Evolutionary conservation across 2,329 filamentous ascomycete species (phyloP), one percentile per base, ranked within the genome.

Genomic region (Hymenoscyphus linearis): DNA sequence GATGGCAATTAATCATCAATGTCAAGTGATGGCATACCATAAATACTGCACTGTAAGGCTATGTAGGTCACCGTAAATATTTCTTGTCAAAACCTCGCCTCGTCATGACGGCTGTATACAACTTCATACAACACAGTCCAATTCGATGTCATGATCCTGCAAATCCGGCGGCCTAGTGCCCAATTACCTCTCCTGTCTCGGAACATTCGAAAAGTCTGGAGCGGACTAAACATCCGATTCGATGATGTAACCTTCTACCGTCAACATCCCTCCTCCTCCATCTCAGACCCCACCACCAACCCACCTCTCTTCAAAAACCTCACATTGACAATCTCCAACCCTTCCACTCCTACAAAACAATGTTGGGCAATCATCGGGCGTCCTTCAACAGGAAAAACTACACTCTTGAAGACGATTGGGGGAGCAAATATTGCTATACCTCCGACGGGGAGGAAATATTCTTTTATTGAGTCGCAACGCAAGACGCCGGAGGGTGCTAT

Each of bases 281-380:
- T 40, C 75, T 80, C 63, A 76, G 14, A 59, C 22, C 47, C 61
- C 25, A 55, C 55, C 5, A 27, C 60, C 25, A 93, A 95, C 71
- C 86, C 86, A 25, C 80, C 90, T 4, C 77, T 97, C 3, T 96
- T 96, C 72, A 79, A 82, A 3, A 78, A 85, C 59, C 73, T 97
- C 67, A 85, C 75, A 60, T 90, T 97, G 71, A 81, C 82, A 44
- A 76, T 98, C 0, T 85, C 87, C 4, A 74, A 78, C 44, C 72
- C 80, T 5, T 3, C 3, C 12, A 67, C 75, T 0, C 72, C 72
- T 4, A 73, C 66, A 25, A 9, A 56, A 4, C 82, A 89, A 67
- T 85, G 91, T 72, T 98, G 93, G 93, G 89, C 90, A 44, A 80
- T 99, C 44, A 80, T 98, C 27, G 92, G 91, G 0, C 86, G 91